Evolutionary conservation across 352 stramenopile genomes (phyloP), one percentile per base, ranked within the genome.

Genomic region (Phytophthora meadii): DNA sequence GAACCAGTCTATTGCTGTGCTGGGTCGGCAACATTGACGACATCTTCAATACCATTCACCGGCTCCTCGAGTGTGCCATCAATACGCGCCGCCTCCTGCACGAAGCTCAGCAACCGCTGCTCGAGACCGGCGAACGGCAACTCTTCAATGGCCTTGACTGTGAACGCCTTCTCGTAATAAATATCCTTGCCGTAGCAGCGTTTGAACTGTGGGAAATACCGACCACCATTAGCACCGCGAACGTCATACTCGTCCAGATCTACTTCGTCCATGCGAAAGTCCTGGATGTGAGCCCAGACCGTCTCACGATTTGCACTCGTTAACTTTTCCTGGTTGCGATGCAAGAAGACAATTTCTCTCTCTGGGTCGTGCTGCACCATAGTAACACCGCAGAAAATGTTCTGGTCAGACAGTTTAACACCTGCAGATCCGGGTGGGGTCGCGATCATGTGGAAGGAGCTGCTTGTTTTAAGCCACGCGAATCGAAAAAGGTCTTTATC

Each of bases 401-500:
- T 67, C 8, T 81, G 70, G 27, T 82, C 68, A 0, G 58, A 30
- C 1, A 84, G 37, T n/a, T 88, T 78, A 1, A 68, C 37, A 8
- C 83, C 83, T 0, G 79, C 85, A 0, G 81, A 68, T 1, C 73
- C 83, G 0, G 82, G 82, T 5, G 82, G 81, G 1, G 61, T 74
- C 32, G 61, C 12, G 15, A 93, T 87, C 68, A 90, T 87, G 64
- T 86, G 63, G 62, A 89, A 92, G 1, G 62, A 62, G 56, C 65
- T 87, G 1, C 72, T 62, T 0, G 79, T 88, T 56, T 92, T 92
- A n/a, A 87, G 63, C 85, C 85, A 93, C 46, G 83, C 82, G 34
- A 94, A 83, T 10, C 86, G 82, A 55, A 92, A 94, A 0, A 93
- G 61, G 50, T 93, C 85, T 51, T 94, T 94, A 65, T 94, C 86